These are phyloP conservation scores for Auriscalpium orientale DNA, from an alignment of 768 basidiomycete genomes.

Conservation along the genomic window DNA sequence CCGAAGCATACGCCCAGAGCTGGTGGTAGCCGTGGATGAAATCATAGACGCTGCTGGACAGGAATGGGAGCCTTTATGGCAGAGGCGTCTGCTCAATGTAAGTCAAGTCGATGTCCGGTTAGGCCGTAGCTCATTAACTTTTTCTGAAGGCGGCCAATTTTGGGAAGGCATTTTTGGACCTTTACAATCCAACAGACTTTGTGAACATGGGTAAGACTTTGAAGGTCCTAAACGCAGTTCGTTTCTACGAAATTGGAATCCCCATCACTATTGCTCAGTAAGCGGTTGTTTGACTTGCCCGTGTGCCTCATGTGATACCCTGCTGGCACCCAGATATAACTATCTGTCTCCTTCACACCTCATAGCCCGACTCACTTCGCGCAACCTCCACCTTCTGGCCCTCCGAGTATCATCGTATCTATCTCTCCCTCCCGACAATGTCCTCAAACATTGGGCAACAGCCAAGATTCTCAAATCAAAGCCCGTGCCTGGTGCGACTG, in stretches of 20 bases:
- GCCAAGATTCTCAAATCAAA: slow-evolving; percentile 80
- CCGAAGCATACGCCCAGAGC: slow-evolving; percentile 77
- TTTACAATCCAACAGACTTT: slow-evolving; percentile 88
- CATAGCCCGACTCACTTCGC: slow-evolving; percentile 73
- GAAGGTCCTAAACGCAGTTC: slow-evolving; percentile 89
- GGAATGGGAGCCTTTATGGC: slow-evolving; percentile 90
- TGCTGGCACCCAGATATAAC: slow-evolving; percentile 51
- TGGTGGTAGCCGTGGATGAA: slow-evolving; percentile 81
- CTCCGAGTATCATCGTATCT: slow-evolving; percentile 84
- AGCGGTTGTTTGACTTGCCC: slow-evolving; percentile 20
- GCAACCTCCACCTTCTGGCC: slow-evolving; percentile 87
- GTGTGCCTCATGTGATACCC: slow-evolving; percentile 1
- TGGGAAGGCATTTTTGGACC: slow-evolving; percentile 87
- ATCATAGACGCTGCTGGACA: slow-evolving; percentile 91
- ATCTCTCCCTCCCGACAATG: slow-evolving; percentile 73
- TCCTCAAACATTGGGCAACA: slow-evolving; percentile 93
- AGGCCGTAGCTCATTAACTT: not conserved
- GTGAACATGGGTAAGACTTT: slow-evolving; percentile 88
- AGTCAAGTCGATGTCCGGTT: slow-evolving; percentile 13
- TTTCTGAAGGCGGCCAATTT: slow-evolving; percentile 86
- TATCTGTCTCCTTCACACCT: slow-evolving; percentile 75
- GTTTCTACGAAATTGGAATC: slow-evolving; percentile 87
- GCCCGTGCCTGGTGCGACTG: slow-evolving; percentile 44
- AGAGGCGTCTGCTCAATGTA: slow-evolving; percentile 78
- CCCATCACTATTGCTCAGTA: slow-evolving; percentile 90